A percentile compares a stretch with the other conserved stretches of the same genome.
phyloP scores from a whole-genome alignment of 208 protist species.

The Trypanosomatidae sp. region DNA sequence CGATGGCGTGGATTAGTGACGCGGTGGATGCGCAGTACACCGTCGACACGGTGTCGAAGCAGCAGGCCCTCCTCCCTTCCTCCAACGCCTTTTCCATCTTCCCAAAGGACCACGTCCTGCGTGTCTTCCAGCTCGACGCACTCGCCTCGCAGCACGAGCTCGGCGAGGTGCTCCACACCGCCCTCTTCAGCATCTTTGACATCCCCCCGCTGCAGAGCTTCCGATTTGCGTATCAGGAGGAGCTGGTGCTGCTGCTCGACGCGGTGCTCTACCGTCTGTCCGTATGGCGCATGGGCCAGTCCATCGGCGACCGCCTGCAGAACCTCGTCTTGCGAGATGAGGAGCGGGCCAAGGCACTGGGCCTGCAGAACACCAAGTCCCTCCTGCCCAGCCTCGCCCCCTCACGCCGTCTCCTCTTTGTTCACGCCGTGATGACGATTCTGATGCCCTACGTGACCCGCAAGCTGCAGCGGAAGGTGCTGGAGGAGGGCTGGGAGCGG shows the following conservation, averaged over 20 bases:
- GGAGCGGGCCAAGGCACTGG: no score
- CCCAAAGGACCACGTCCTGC: conserved; percentile 74
- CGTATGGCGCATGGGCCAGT: conserved; percentile 70
- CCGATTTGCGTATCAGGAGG: conserved; percentile 80
- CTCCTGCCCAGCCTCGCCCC: conserved; percentile 68
- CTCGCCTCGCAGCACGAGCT: conserved; percentile 75
- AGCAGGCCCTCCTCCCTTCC: conserved; percentile 63
- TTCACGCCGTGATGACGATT: conserved; percentile 72
- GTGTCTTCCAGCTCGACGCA: conserved; percentile 82
- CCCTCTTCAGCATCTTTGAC: conserved; percentile 69
- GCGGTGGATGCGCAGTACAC: conserved; percentile 60
- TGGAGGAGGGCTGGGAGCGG: conserved; percentile 82
- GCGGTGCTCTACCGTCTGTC: conserved; percentile 68
- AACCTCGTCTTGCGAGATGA: conserved; percentile 88
- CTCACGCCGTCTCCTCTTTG: conserved; percentile 52
- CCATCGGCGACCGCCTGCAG: conserved; percentile 77
- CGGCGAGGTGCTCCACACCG: conserved; percentile 66
- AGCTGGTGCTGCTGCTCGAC: conserved; percentile 72
- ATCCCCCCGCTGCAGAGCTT: conserved; percentile 61
- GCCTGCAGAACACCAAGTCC: conserved; percentile 49
- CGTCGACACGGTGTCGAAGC: conserved; percentile 79
- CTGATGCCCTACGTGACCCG: conserved; percentile 74
- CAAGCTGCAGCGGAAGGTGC: conserved; percentile 66
- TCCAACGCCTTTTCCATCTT: conserved; percentile 75
- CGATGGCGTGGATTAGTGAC: conserved; percentile 79